Percentiles rank a stretch among this genome's conserved stretches.
Evolutionary conservation across 768 basidiomycete species (phyloP).

Genomic region (Psilocybe subaeruginosa): DNA sequence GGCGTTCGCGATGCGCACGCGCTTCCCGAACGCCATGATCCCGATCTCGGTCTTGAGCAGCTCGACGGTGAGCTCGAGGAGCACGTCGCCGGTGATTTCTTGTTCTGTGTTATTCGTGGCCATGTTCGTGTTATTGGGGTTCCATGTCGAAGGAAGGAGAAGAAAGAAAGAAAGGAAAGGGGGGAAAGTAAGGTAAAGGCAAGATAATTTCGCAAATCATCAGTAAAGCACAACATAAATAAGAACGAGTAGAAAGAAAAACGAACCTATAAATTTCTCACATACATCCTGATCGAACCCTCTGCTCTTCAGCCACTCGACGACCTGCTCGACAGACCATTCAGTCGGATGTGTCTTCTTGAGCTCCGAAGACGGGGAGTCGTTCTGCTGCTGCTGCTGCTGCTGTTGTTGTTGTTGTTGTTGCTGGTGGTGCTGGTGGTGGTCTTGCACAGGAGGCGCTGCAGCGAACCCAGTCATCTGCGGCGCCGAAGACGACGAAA

Average conservation of each 20-base stretch:
- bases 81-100: conserved; percentile 97
- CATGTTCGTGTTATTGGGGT: conserved; percentile 27
- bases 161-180: neutral
- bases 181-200: too few species aligned
- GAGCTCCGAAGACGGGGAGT: conserved; percentile 22
- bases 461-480: conserved; percentile 11
- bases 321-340: conserved; percentile 89
- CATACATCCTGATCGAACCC: conserved; percentile 86
- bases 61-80: conserved; percentile 91
- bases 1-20: conserved; percentile 90
- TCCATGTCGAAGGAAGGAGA: neutral
- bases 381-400: neutral
- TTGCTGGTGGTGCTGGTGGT: too few species aligned
- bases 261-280: conserved; percentile 83
- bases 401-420: too few species aligned
- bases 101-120: conserved; percentile 99
- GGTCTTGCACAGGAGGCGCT: too few species aligned
- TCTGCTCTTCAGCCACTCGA: conserved; percentile 83
- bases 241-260: neutral
- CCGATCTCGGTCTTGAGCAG: conserved; percentile 94
- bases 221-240: neutral
- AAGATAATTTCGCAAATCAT: too few species aligned
- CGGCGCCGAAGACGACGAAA: conserved; percentile 25
- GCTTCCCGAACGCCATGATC: conserved; percentile 92
- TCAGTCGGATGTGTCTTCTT: conserved; percentile 58